Conservation (phyloP, 2,329 filamentous ascomycete genomes). For the Tolypocladium album region DNA sequence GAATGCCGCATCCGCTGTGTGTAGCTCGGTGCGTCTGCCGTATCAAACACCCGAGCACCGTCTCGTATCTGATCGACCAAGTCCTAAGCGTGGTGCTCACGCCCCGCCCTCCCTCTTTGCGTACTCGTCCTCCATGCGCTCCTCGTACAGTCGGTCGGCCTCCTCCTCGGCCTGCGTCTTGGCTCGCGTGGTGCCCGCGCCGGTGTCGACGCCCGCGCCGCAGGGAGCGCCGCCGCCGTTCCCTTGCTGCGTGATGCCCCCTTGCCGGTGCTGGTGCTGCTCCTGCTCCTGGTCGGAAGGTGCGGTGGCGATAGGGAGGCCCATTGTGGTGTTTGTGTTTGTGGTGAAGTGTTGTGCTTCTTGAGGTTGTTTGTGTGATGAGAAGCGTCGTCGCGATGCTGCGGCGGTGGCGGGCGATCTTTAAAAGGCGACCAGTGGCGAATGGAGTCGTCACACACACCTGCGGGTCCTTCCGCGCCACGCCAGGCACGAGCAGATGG, state of each 20-base stretch:
- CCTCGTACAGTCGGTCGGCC: conserved; percentile 39
- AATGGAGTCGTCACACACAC: not conserved
- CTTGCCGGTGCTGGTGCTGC: not conserved
- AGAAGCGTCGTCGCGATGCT: not conserved
- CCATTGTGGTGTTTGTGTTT: not conserved
- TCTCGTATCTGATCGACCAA: not conserved
- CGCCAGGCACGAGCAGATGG: not conserved
- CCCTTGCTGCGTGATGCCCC: not conserved
- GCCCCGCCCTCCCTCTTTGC: conserved; percentile 41
- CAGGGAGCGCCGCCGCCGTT: not conserved
- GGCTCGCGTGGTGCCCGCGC: conserved; percentile 32
- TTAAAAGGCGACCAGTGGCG: not conserved
- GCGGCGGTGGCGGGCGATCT: not conserved
- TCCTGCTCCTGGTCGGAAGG: not conserved
- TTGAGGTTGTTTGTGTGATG: not conserved
- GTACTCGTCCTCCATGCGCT: conserved; percentile 45
- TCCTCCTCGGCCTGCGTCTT: conserved; percentile 39
- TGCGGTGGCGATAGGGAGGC: not conserved
- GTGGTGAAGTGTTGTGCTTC: not conserved
- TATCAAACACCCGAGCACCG: not conserved
- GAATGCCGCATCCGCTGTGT: not conserved
- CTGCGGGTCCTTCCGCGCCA: not conserved
- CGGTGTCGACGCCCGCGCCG: conserved; percentile 37
- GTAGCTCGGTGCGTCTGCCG: not conserved
- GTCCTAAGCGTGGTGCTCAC: not conserved